Evolutionary conservation across 257 asterid genomes (phyloP), one percentile per base, ranked within the genome.

Genomic region (Scutellaria galericulata): DNA sequence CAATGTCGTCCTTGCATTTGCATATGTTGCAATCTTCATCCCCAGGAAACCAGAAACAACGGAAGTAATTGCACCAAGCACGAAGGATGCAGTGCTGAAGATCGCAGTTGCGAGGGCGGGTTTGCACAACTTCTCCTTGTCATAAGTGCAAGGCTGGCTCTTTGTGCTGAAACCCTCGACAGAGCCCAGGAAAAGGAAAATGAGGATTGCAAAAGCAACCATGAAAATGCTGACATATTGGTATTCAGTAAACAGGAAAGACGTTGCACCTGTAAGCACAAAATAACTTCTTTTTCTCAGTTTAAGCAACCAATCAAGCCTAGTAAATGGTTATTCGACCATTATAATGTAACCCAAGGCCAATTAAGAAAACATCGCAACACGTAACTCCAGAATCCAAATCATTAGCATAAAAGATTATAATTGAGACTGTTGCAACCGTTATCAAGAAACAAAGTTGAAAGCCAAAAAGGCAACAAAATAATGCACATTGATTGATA

Each of bases 1-100:
- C 77, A 92, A 41, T 8, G 97, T 92, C 63, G 97, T 92, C 82
- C 97, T 81, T 39, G 97, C 97, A 78, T 92, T 92, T 60, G 97
- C 97, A 80, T 86, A 92, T 15, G 97, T 92, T 7, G 97, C 97
- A 64, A 89, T 92, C 82, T 89, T 92, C 97, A 92, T 92, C 65
- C 97, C 97, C 20, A 92, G 96, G 83, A 92, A 92, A 56, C 97
- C 97, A 57, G 97, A 92, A 24, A 88, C 59, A 27, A 92, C 90
- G 1, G 97, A 92, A 62, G 97, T 88, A 79, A 92, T 0, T 66
- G 96, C 96, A 77, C 97, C 97, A 22, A 92, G 97, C 87, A 92
- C 59, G 74, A 92, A 92, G 66, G 96, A 74, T 51, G 83, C 70
- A 41, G 97, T 89, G 78, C 97, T 92, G 85, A 92, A 92, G 61